Evolutionary conservation across 2,329 filamentous ascomycete species (phyloP), one percentile per base, ranked within the genome.

Genomic region (Exophiala sp.): DNA sequence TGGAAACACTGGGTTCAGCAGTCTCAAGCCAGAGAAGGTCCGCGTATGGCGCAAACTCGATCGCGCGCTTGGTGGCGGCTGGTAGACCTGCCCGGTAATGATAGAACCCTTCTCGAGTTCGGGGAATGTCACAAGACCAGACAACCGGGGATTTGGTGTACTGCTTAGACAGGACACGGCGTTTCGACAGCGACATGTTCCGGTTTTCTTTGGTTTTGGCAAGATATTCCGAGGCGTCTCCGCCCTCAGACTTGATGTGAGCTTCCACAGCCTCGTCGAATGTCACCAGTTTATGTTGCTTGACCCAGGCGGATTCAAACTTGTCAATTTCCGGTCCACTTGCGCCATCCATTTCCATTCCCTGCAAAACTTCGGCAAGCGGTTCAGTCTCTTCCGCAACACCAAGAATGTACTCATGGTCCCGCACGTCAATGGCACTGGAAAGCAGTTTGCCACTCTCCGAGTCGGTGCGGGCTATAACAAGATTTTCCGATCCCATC

Each of bases 1-100:
- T 86, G 43, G 80, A 69, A 9, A 97, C 88, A 59, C 82, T 84
- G 18, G 93, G 91, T 60, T 93, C 86, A 42, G 87, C 91, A 0
- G 93, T 97, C 73, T 98, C 93, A 41, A 97, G 87, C 93, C 93
- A 98, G 10, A 97, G 78, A 14, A 98, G 83, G 67, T 98, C 93
- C 1, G 93, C 89, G 65, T 88, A 96, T 0, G 91, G 90, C 0
- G 83, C 89, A 63, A 95, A 97, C 42, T 86, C 88, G 53, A 95
- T 83, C 1, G 90, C 90, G 48, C 93, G 86, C 75, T 97, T 97
- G 30, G 88, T 95, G 1, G 93, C 90, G 0, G 90, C 88, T 5
- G 76, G 70, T 74, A 95, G 85, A 59, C 66, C 65, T 18, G 65
- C 65, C 10, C 59, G 78, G 77, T 88, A 95, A 69, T 95, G 89